Conservation (phyloP, 2,329 filamentous ascomycete species). For the Magnaporthiopsis poae region DNA sequence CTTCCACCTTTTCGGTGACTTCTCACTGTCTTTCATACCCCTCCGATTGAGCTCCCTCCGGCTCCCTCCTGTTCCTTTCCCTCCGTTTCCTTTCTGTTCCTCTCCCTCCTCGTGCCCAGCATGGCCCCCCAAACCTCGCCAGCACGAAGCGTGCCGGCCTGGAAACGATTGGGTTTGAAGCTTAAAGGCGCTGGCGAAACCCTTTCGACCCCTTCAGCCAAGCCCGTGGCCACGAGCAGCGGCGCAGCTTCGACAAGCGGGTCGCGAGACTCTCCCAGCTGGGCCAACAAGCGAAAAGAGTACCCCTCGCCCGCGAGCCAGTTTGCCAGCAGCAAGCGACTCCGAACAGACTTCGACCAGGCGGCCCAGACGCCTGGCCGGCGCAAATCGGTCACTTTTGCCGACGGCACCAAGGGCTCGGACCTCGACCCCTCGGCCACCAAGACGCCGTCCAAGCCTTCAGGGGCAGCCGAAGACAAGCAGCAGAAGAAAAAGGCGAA, state of each 20-base stretch:
- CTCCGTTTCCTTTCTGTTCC: neutral
- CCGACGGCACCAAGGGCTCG: conserved; percentile 28
- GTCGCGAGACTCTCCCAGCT: conserved; percentile 1
- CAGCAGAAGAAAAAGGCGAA: conserved; percentile 24
- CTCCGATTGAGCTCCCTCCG: conserved; percentile 8
- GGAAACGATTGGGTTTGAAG: conserved; percentile 55
- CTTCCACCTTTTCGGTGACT: neutral
- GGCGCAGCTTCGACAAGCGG: conserved; percentile 11
- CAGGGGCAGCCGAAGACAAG: conserved; percentile 18
- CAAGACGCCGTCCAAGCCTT: conserved; percentile 14
- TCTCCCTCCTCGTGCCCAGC: conserved; percentile 6
- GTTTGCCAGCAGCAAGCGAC: conserved; percentile 25
- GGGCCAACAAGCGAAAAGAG: conserved; percentile 14
- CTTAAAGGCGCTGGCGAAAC: conserved; percentile 34
- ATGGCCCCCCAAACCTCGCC: conserved; percentile 30
- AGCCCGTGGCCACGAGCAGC: conserved; percentile 28
- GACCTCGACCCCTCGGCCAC: conserved; percentile 10
- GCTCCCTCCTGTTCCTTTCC: neutral
- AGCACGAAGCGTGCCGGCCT: conserved; percentile 42
- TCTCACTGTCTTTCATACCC: conserved; percentile 8
- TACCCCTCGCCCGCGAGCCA: conserved; percentile 7
- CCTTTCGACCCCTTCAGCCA: conserved; percentile 1
- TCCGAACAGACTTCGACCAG: conserved; percentile 16
- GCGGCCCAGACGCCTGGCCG: conserved; percentile 18
- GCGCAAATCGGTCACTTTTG: conserved; percentile 41